Conservation (phyloP, 2,329 filamentous ascomycete genomes). For the Albifimbria verrucaria region DNA sequence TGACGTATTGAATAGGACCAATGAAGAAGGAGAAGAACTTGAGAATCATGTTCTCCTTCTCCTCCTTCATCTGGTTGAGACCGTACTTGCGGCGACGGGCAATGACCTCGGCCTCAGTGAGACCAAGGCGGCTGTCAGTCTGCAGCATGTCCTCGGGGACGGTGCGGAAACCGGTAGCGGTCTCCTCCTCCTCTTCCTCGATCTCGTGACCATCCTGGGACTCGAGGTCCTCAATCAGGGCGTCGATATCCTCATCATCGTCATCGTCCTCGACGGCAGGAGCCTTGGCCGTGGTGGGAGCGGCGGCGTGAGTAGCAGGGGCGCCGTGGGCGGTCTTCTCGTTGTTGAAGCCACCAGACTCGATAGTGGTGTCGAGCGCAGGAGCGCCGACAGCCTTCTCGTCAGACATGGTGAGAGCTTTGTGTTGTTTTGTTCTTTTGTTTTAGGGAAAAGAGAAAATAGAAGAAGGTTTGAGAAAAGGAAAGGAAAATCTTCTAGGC, state of each 20-base stretch:
- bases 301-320: slow-evolving; percentile 25
- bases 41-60: slow-evolving; percentile 79
- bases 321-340: slow-evolving; percentile 40
- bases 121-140: slow-evolving; percentile 70
- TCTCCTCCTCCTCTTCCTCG: slow-evolving; percentile 56
- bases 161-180: slow-evolving; percentile 52
- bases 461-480: slow-evolving; percentile 5
- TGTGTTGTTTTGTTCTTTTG: slow-evolving; percentile 7
- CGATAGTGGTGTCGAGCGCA: slow-evolving; percentile 62
- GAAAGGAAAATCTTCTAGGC: slow-evolving; percentile 4
- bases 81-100: slow-evolving; percentile 68
- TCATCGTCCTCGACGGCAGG: slow-evolving; percentile 65
- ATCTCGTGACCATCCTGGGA: slow-evolving; percentile 71
- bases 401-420: slow-evolving; percentile 47
- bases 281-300: slow-evolving; percentile 36
- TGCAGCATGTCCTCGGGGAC: slow-evolving; percentile 74
- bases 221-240: slow-evolving; percentile 83
- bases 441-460: slow-evolving; percentile 14
- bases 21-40: slow-evolving; percentile 84
- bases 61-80: slow-evolving; percentile 87
- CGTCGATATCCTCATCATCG: slow-evolving; percentile 76
- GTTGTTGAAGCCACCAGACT: slow-evolving; percentile 63
- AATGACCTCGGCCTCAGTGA: slow-evolving; percentile 68
- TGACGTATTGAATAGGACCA: slow-evolving; percentile 89
- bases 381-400: slow-evolving; percentile 48